These are phyloP conservation scores for Aspergillus thermomutatus DNA, from an alignment of 2,329 filamentous ascomycete genomes.

Conservation along the genomic window DNA sequence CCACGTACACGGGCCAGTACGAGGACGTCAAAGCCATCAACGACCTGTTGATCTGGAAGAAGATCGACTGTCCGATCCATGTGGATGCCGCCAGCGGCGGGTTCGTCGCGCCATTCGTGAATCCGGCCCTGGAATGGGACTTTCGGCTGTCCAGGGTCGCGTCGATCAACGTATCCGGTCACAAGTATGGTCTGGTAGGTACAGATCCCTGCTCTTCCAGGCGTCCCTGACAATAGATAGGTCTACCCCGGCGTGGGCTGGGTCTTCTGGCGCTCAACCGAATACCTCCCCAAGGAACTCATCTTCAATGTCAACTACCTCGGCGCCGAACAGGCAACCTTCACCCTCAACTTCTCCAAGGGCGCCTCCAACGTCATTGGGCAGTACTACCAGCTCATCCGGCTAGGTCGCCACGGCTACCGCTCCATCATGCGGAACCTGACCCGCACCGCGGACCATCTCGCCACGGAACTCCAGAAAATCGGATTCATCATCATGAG, in stretches of 20 bases:
- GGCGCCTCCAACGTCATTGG: conserved; percentile 67
- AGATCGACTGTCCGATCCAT: conserved; percentile 52
- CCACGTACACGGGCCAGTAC: conserved; percentile 71
- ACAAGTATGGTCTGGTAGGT: conserved; percentile 49
- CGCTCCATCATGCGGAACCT: conserved; percentile 68
- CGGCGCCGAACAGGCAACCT: conserved; percentile 67
- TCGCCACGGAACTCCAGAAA: conserved; percentile 65
- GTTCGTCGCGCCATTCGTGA: conserved; percentile 43
- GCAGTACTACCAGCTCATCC: conserved; percentile 71
- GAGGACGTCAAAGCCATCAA: conserved; percentile 68
- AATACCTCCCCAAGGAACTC: conserved; percentile 63
- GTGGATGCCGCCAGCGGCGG: conserved; percentile 44
- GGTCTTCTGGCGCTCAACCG: conserved; percentile 66
- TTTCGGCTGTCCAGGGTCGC: conserved; percentile 33
- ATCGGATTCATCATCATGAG: conserved; percentile 87
- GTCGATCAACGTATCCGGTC: conserved; percentile 58
- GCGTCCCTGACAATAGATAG: conserved; percentile 3
- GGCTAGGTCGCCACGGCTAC: conserved; percentile 66
- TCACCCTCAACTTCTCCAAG: conserved; percentile 69
- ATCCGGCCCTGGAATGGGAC: conserved; percentile 30
- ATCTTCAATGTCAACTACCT: conserved; percentile 71
- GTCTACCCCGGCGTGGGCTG: conserved; percentile 66
- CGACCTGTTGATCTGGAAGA: conserved; percentile 56
- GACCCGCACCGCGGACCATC: conserved; percentile 80
- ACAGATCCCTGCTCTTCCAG: background rate